These are phyloP conservation scores for Boletus speciosus DNA, from an alignment of 768 basidiomycete genomes.

Conservation along the genomic window DNA sequence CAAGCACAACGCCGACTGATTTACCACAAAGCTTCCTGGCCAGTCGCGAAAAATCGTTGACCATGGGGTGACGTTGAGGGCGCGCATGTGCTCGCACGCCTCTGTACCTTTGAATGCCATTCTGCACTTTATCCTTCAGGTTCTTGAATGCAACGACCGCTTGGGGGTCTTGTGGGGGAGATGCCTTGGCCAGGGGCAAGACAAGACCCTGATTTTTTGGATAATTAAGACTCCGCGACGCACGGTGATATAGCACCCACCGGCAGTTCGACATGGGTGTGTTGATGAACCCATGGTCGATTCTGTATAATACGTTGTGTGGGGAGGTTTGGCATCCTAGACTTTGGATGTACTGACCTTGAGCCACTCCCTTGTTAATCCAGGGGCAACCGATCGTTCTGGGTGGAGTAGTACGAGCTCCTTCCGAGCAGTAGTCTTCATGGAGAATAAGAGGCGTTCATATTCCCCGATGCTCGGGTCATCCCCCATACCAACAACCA, in stretches of 20 bases:
- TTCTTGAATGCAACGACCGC: conserved; percentile 87
- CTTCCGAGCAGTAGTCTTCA: conserved; percentile 98
- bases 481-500: conserved; percentile 93
- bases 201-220: conserved; percentile 59
- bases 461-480: conserved; percentile 91
- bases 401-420: conserved; percentile 93
- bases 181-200: conserved; percentile 57
- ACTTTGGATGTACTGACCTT: conserved; percentile 50
- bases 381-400: conserved; percentile 82
- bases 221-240: conserved; percentile 1
- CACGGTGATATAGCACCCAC: conserved; percentile 38
- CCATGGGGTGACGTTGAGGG: conserved; percentile 75
- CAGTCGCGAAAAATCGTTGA: conserved; percentile 88
- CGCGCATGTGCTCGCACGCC: conserved; percentile 57
- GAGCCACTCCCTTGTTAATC: conserved; percentile 94
- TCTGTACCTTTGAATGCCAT: conserved; percentile 83
- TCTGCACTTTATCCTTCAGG: conserved; percentile 89
- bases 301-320: conserved; percentile 45
- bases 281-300: conserved; percentile 94
- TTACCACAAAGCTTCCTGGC: conserved; percentile 90
- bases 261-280: conserved; percentile 90
- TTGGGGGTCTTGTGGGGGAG: conserved; percentile 74
- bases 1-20: conserved; percentile 90
- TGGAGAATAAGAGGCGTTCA: conserved; percentile 86
- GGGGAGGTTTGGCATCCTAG: conserved; percentile 3